Base-by-base conservation (phyloP, 2,329 filamentous ascomycete genomes). In the Fusarium sp. region DNA sequence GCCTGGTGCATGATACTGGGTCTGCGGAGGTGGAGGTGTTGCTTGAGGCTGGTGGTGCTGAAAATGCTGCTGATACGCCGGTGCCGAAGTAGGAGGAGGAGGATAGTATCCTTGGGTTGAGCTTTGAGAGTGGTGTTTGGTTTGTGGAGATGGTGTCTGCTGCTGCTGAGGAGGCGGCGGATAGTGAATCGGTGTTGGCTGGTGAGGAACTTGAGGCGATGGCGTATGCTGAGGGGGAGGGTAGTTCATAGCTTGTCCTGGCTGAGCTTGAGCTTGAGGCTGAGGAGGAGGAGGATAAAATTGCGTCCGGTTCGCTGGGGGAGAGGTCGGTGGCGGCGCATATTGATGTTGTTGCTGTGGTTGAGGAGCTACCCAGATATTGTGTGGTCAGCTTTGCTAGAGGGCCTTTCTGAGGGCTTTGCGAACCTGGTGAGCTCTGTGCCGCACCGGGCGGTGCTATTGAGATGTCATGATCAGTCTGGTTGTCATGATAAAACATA, bases 281-380 rank as follows among this genome's bases (percentile, higher is more conserved):
- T 59, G 56, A 36, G 81, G 81, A 51, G 82, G 78, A 48, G 77
- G 72, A 50, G 82, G 77, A 46, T 83, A 84, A 74, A 82, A 84
- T 43, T 80, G 81, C 21, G 80, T 76, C 64, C 80, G 79, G 72
- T 78, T 79, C 40, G 81, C 80, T 5, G 83, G 82, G 47, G 83
- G 80, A 21, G 83, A 85, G 7, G 79, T 81, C 29, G 83, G 82
- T 18, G 83, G 83, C 46, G 79, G 78, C 43, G 82, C 81, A 69
- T 83, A 84, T 63, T 78, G 80, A 48, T 80, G 80, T 60, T 81
- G 72, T 15, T 73, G 67, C 14, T 59, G 62, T 7, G 55, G 70
- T 52, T 58, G 67, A 42, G 67, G 73, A 57, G 67, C 70, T 71
- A 69, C 27, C 49, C 43, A 51, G 39, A 23, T 31, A 57, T 55